Conservation (phyloP, 2,329 filamentous ascomycete genomes). For the Atkinsonella hypoxylon region DNA sequence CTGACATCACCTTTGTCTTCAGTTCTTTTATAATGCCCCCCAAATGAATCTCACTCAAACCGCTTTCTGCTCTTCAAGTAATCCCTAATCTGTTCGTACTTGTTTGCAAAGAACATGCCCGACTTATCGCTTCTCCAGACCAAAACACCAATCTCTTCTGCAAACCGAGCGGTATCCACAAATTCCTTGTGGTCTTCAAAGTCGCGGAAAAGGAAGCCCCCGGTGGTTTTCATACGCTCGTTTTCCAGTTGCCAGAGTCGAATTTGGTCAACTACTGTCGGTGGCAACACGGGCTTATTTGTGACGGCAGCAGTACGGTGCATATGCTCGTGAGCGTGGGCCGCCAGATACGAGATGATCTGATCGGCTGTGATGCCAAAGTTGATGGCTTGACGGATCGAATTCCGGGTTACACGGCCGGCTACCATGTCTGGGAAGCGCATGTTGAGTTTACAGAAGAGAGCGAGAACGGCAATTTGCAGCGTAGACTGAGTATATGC, state of each 20-base stretch:
- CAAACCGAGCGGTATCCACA: slow-evolving; percentile 60
- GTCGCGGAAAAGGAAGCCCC: slow-evolving; percentile 82
- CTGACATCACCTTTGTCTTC: too few relatives aligned
- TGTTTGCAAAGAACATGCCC: slow-evolving; percentile 82
- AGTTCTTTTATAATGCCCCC: too few relatives aligned
- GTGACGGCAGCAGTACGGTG: slow-evolving; percentile 48
- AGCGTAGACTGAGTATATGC: slow-evolving; percentile 91
- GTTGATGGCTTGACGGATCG: slow-evolving; percentile 74
- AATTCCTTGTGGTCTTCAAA: slow-evolving; percentile 65
- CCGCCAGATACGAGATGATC: slow-evolving; percentile 84
- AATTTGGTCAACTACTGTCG: slow-evolving; percentile 95
- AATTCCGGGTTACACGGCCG: slow-evolving; percentile 79
- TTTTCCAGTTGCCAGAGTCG: slow-evolving; percentile 95
- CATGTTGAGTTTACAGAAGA: slow-evolving; percentile 79
- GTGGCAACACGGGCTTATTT: slow-evolving; percentile 66
- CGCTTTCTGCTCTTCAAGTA: slow-evolving; percentile 60
- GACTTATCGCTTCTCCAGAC: slow-evolving; percentile 73
- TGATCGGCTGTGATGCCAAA: slow-evolving; percentile 91
- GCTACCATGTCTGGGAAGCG: slow-evolving; percentile 92
- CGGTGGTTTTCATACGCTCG: slow-evolving; percentile 77
- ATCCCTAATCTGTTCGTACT: slow-evolving; percentile 76
- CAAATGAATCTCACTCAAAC: slow-evolving; percentile 21
- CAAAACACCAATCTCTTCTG: slow-evolving; percentile 81
- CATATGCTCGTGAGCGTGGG: slow-evolving; percentile 93
- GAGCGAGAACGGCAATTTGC: slow-evolving; percentile 83